Evolutionary conservation across 106 monocot genomes (phyloP).

Genomic region (Dendrobium huoshanense): DNA sequence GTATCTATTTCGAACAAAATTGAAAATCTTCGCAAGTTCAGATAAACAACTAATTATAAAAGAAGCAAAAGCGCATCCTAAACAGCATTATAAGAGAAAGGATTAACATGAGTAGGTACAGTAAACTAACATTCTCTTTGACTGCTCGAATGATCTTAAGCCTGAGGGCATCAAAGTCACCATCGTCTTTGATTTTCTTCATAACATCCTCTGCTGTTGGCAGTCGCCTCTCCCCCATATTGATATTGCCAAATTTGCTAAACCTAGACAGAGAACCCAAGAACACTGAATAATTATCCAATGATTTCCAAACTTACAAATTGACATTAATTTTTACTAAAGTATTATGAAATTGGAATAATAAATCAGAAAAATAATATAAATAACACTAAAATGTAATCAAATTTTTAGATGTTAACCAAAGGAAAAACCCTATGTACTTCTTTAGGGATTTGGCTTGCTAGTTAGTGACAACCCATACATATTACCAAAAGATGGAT

Average conservation of each 20-base stretch:
- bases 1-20: no score
- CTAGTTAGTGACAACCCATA: no score
- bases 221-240: neutral
- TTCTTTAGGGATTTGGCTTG: no score
- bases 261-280: neutral
- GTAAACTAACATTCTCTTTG: conserved; percentile 62
- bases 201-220: conserved; percentile 66
- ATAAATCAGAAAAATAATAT: neutral
- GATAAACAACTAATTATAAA: no score
- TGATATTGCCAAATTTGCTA: neutral
- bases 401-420: neutral
- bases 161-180: conserved; percentile 87
- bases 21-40: no score
- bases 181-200: conserved; percentile 79
- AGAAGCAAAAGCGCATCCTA: no score
- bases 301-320: neutral
- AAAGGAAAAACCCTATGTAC: no score
- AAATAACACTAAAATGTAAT: neutral
- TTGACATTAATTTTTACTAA: neutral
- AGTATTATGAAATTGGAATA: neutral
- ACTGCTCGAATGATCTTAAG: conserved; percentile 60
- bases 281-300: neutral
- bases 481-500: no score
- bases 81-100: neutral
- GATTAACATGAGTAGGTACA: no score